phyloP scores from a whole-genome alignment of 306 rosid species.

The Cotoneaster glaucophyllus region DNA sequence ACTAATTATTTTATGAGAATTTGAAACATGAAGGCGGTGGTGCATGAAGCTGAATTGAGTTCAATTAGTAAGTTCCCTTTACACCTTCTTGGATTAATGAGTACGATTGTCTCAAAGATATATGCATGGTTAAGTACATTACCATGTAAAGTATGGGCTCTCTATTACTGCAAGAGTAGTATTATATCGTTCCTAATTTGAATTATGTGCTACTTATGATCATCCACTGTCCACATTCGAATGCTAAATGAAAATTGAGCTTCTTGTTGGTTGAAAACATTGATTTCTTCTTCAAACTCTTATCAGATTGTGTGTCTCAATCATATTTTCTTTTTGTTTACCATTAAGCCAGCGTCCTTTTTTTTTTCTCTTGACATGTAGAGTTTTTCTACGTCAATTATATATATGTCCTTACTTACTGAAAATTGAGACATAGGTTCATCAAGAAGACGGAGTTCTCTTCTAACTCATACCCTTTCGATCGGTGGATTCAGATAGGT shows the following conservation, averaged over 20 bases:
- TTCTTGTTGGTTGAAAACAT: neutral
- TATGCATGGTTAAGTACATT: too few species aligned
- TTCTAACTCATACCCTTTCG: neutral
- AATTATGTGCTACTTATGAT: neutral
- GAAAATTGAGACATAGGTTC: neutral
- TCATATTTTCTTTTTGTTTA: neutral
- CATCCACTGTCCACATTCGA: neutral
- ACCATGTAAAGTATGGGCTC: neutral
- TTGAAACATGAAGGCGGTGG: neutral
- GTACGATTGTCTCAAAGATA: neutral
- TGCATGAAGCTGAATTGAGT: conserved; percentile 1
- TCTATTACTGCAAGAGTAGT: neutral
- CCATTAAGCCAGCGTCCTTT: neutral
- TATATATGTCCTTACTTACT: neutral
- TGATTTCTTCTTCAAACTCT: neutral
- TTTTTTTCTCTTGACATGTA: neutral
- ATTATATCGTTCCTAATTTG: neutral
- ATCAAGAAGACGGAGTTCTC: neutral
- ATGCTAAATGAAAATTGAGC: neutral
- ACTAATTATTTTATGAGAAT: neutral
- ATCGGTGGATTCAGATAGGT: neutral
- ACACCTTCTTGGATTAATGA: neutral
- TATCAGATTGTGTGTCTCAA: neutral
- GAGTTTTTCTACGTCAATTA: neutral
- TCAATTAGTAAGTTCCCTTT: neutral